Evolutionary conservation across 2,329 filamentous ascomycete genomes (phyloP).

Genomic region (Sarocladium brachiariae): DNA sequence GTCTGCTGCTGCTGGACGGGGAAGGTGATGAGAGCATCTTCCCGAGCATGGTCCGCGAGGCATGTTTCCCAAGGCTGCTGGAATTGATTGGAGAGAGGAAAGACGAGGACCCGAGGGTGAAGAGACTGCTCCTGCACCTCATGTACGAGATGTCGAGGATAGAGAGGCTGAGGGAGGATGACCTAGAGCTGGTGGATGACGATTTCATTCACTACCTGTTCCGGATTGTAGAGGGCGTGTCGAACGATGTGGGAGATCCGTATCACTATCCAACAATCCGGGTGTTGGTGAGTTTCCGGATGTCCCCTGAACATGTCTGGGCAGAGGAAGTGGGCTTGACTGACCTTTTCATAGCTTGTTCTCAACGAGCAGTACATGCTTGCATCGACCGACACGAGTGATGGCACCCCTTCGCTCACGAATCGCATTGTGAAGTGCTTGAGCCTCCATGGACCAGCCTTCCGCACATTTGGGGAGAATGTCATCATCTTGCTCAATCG

Average conservation of each 20-base stretch:
- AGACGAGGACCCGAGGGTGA: slow-evolving; percentile 62
- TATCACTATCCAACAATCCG: slow-evolving; percentile 95
- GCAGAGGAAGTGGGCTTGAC: too few species aligned
- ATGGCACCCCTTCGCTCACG: slow-evolving; percentile 54
- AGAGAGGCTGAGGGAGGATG: slow-evolving; percentile 69
- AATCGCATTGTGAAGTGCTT: slow-evolving; percentile 92
- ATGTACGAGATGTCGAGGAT: slow-evolving; percentile 94
- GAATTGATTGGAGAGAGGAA: slow-evolving; percentile 67
- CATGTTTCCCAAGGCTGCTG: slow-evolving; percentile 74
- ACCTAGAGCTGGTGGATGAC: slow-evolving; percentile 72
- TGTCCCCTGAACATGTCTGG: neutral
- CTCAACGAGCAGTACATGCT: slow-evolving; percentile 99
- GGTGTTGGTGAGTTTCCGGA: slow-evolving; percentile 62
- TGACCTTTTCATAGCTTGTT: slow-evolving; percentile 57
- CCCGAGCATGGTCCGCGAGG: slow-evolving; percentile 79
- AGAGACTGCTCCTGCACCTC: slow-evolving; percentile 76
- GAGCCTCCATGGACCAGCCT: slow-evolving; percentile 70
- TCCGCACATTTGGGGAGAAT: slow-evolving; percentile 95
- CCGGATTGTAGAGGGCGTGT: slow-evolving; percentile 78
- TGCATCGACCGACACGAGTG: slow-evolving; percentile 47
- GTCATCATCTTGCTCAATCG: slow-evolving; percentile 92
- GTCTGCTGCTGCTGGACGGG: slow-evolving; percentile 82
- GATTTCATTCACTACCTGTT: slow-evolving; percentile 79
- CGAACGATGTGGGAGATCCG: slow-evolving; percentile 81
- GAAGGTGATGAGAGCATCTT: slow-evolving; percentile 71